A percentile compares a stretch with the other conserved stretches of the same genome.
Evolutionary conservation across 2,329 filamentous ascomycete genomes (phyloP).

Genomic region (Talaromyces pinophilus): DNA sequence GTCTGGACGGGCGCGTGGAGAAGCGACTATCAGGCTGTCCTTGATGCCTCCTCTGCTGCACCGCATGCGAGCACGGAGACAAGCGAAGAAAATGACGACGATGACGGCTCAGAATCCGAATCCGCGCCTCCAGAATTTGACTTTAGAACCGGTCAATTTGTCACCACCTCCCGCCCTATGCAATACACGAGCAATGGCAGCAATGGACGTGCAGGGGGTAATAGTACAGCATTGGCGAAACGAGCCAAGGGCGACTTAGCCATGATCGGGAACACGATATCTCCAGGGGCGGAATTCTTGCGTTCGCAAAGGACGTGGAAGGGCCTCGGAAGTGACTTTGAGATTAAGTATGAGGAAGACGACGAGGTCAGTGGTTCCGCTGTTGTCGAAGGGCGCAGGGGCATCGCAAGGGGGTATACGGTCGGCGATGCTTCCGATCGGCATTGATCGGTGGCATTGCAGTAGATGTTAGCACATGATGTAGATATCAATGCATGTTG

Average conservation of each 20-base stretch:
- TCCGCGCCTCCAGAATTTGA: constrained; percentile 84
- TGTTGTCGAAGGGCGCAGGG: constrained; percentile 82
- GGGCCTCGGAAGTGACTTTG: constrained; percentile 84
- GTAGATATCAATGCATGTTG: neutral
- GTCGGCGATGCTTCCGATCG: constrained; percentile 61
- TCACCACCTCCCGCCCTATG: constrained; percentile 65
- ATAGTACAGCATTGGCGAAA: constrained; percentile 59
- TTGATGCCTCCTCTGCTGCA: constrained; percentile 41
- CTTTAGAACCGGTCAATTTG: constrained; percentile 80
- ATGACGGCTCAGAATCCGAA: constrained; percentile 67
- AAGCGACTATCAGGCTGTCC: constrained; percentile 75
- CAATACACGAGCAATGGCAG: constrained; percentile 40
- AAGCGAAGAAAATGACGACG: constrained; percentile 29
- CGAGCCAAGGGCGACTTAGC: constrained; percentile 71
- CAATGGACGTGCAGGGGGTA: constrained; percentile 27
- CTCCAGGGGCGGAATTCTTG: constrained; percentile 86
- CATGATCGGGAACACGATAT: constrained; percentile 80
- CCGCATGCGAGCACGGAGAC: constrained; percentile 33
- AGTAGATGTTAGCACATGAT: neutral
- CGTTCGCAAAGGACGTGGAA: constrained; percentile 84
- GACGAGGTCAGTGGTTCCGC: constrained; percentile 58
- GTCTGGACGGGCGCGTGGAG: constrained; percentile 89
- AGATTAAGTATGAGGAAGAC: constrained; percentile 60
- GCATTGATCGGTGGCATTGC: constrained; percentile 27
- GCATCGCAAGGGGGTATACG: constrained; percentile 84